Evolutionary conservation across 129 eudicot genomes (phyloP).

Genomic region (Helianthus annuus): DNA sequence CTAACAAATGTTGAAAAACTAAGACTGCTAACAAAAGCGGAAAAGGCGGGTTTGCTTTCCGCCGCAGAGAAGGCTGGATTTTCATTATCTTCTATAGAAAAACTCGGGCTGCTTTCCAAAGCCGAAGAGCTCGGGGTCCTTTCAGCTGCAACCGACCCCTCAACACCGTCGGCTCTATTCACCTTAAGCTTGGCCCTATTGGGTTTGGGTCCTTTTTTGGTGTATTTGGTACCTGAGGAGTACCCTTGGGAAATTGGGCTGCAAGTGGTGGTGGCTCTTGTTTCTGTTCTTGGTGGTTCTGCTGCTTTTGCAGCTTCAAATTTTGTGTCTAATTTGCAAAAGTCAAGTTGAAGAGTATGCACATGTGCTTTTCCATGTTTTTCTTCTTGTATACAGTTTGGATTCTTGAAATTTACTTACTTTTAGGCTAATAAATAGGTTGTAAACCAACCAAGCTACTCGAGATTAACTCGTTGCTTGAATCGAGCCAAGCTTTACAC

Average conservation of each 20-base stretch:
- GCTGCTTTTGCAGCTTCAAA: slow-evolving; percentile 91
- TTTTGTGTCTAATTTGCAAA: slow-evolving; percentile 79
- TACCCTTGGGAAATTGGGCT: slow-evolving; percentile 79
- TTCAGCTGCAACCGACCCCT: slow-evolving; percentile 88
- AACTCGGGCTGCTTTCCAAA: slow-evolving; percentile 79
- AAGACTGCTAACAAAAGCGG: slow-evolving; percentile 87
- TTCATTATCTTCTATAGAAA: slow-evolving; percentile 77
- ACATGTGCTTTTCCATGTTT: slow-evolving; percentile 1
- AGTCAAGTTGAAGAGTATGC: slow-evolving; percentile 39
- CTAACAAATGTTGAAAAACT: slow-evolving; percentile 82
- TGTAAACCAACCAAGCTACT: too few species aligned
- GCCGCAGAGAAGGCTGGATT: slow-evolving; percentile 83
- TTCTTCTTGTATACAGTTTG: slow-evolving; percentile 23
- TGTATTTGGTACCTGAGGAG: slow-evolving; percentile 79
- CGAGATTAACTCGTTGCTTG: too few species aligned
- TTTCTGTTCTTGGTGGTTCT: slow-evolving; percentile 70
- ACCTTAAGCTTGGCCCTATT: slow-evolving; percentile 61
- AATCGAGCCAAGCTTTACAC: too few species aligned
- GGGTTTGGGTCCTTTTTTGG: slow-evolving; percentile 62
- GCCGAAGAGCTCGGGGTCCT: slow-evolving; percentile 91
- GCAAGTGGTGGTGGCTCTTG: slow-evolving; percentile 68
- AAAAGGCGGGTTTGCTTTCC: slow-evolving; percentile 85
- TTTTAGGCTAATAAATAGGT: slow-evolving; percentile 19
- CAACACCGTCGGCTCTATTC: slow-evolving; percentile 64
- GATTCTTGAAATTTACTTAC: slow-evolving; percentile 19